Evolutionary conservation across 371 early-diverging fungal species (phyloP), one percentile per base, ranked within the genome.

Genomic region (Saksenaea vasiformis): DNA sequence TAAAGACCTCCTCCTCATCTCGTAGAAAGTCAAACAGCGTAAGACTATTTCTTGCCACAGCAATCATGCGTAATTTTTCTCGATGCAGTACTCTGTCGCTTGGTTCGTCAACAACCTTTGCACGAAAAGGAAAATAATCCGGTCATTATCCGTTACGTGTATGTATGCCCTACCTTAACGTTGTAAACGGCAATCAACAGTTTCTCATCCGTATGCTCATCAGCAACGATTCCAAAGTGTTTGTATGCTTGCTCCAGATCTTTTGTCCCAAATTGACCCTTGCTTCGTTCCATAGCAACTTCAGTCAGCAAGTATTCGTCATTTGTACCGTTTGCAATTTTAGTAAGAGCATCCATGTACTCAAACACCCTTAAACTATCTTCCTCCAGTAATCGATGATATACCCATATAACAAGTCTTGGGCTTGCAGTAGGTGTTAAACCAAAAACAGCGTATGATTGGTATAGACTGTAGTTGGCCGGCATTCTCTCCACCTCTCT

Each of bases 201-300:
- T 44, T 66, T 34, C 69, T 71, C 71, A 67, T 73, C 67, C 53
- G 72, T 58, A 68, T 71, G 39, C 8, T 63, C 53, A 28, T 70
- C 59, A 37, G 71, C 68, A 2, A 71, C 56, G 5, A 83, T 65
- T 7, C 78, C 84, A 69, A 86, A 88, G 58, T 80, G 73, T 15
- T 64, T 62, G 60, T 85, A 87, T 1, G 89, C 89, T 17, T 75
- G 73, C 5, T 70, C 71, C 28, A 87, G 66, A 34, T 86, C 86
- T 5, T 69, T 66, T 2, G 68, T 65, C 2, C 76, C 75, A 24
- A 82, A 69, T 8, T 79, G 67, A 1, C 86, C 86, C 31, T 76
- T 68, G 3, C 82, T 81, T 1, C 73, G 76, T 58, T 83, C 81
- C 38, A 72, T 71, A 4, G 77, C 82, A 24, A 86, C 70, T 44